Conservation (phyloP, 225 moss, liverwort and hornwort species). For the Anthoceros angustus region DNA sequence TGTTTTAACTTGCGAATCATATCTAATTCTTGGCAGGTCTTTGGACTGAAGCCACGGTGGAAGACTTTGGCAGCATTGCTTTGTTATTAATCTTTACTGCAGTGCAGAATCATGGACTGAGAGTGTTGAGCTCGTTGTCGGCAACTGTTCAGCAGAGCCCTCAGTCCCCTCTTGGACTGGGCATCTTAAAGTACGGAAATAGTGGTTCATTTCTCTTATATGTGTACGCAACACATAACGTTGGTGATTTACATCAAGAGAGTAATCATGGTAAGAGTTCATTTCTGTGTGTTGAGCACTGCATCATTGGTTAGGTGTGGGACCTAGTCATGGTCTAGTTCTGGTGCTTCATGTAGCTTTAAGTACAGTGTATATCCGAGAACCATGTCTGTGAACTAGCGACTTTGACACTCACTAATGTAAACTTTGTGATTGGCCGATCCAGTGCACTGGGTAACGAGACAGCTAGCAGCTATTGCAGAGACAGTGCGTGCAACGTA, state of each 20-base stretch:
- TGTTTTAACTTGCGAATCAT: background rate
- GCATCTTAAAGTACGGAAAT: slow-evolving; percentile 62
- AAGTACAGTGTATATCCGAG: background rate
- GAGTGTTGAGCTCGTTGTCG: slow-evolving; percentile 83
- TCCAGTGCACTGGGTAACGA: slow-evolving; percentile 52
- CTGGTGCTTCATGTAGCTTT: slow-evolving; percentile 12
- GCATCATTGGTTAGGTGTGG: background rate
- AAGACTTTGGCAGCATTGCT: slow-evolving; percentile 71
- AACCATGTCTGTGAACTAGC: background rate
- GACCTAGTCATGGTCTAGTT: background rate
- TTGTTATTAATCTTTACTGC: slow-evolving; percentile 71
- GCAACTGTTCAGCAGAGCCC: slow-evolving; percentile 77
- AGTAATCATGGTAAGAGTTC: slow-evolving; percentile 19
- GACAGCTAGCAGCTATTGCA: slow-evolving; percentile 50
- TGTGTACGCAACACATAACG: slow-evolving; percentile 80
- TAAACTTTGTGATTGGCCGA: background rate
- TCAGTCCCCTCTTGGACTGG: slow-evolving; percentile 72
- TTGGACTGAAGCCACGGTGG: slow-evolving; percentile 50
- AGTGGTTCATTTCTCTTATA: slow-evolving; percentile 75
- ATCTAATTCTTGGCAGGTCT: slow-evolving; percentile 38
- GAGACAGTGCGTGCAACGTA: slow-evolving; percentile 55
- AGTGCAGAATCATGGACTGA: slow-evolving; percentile 80
- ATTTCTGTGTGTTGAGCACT: background rate
- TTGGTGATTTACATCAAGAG: slow-evolving; percentile 67
- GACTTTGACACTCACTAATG: background rate